Conservation (phyloP, 345 rosid species). For the Syzygium oleosum region DNA sequence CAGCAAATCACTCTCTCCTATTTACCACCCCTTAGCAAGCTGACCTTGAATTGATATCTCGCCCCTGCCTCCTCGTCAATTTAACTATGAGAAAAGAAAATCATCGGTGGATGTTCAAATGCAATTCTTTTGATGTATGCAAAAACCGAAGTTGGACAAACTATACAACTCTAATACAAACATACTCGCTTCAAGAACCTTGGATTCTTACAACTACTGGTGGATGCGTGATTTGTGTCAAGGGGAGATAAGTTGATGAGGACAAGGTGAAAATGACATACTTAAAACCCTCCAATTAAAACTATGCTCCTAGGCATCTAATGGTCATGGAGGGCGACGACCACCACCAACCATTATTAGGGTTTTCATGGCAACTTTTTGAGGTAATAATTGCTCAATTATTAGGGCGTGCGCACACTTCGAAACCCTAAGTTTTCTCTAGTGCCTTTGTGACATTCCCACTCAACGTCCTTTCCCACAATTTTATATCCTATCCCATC, state of each 20-base stretch:
- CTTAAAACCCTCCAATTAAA: neutral
- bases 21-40: neutral
- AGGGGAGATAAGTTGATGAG: neutral
- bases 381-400: constrained; percentile 48
- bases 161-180: neutral
- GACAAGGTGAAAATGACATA: neutral
- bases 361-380: constrained; percentile 16
- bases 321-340: neutral
- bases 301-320: neutral
- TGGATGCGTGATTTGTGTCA: neutral
- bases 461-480: constrained; percentile 8
- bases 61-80: neutral
- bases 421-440: constrained; percentile 10
- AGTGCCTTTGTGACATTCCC: constrained; percentile 14
- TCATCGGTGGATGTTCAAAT: neutral
- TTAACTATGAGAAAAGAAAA: neutral
- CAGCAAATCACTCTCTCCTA: neutral
- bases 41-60: neutral
- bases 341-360: neutral
- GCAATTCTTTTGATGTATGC: neutral
- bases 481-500: constrained; percentile 18
- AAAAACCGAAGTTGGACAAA: neutral
- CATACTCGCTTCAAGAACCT: neutral
- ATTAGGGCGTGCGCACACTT: constrained; percentile 21
- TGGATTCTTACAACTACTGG: neutral